phyloP scores from a whole-genome alignment of 352 stramenopile genomes.

The Phytophthora meadii region DNA sequence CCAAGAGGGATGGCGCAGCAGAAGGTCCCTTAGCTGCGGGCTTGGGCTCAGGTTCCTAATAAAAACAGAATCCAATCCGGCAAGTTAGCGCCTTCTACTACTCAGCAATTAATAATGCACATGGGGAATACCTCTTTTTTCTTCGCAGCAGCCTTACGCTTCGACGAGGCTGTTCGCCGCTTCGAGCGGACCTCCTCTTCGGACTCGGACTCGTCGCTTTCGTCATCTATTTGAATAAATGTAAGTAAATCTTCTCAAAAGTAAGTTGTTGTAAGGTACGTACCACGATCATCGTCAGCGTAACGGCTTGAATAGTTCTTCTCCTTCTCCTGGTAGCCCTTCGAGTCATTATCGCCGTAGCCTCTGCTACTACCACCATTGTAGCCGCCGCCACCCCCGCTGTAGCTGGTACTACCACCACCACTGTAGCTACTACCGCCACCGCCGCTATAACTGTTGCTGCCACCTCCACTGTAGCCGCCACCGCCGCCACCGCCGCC shows the following conservation, averaged over 20 bases:
- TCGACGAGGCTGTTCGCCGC: slow-evolving; percentile 69
- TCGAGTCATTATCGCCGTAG: slow-evolving; percentile 56
- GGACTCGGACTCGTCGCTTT: slow-evolving; percentile 73
- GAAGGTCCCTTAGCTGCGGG: slow-evolving; percentile 62
- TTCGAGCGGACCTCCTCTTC: slow-evolving; percentile 70
- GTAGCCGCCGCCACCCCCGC: slow-evolving; percentile 45
- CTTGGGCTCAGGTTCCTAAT: slow-evolving; percentile 48
- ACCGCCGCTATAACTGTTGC: slow-evolving; percentile 45
- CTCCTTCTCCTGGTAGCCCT: slow-evolving; percentile 62
- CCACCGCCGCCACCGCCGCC: slow-evolving; percentile 40
- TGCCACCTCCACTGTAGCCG: slow-evolving; percentile 45
- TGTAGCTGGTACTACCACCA: slow-evolving; percentile 46
- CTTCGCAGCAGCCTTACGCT: slow-evolving; percentile 62
- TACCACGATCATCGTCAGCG: slow-evolving; percentile 60
- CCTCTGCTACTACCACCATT: slow-evolving; percentile 44
- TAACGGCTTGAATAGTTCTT: slow-evolving; percentile 81
- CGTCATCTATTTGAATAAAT: slow-evolving; percentile 46
- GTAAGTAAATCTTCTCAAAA: background rate
- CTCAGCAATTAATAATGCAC: background rate
- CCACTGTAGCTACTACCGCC: slow-evolving; percentile 48
- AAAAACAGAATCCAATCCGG: background rate
- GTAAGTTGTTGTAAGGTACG: background rate
- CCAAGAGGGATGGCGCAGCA: slow-evolving; percentile 70
- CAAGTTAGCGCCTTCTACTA: background rate
- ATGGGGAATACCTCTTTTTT: slow-evolving; percentile 69